A percentile compares a stretch with the other conserved stretches of the same genome.
Conservation (phyloP, 1,139 yeast genomes). For the Yamadazyma diospyri region DNA sequence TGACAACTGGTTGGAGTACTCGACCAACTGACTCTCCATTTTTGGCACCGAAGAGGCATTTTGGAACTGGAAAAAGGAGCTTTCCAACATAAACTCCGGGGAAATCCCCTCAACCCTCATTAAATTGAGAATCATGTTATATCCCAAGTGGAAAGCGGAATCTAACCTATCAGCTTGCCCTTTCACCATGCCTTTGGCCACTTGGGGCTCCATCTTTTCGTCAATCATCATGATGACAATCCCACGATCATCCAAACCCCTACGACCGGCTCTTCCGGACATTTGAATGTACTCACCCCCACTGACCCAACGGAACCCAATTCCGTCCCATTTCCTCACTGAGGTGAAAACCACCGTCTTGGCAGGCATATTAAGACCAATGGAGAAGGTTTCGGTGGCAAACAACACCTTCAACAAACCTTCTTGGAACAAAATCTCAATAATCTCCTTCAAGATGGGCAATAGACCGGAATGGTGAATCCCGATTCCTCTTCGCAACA, state of each 20-base stretch:
- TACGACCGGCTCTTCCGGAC: slow-evolving; percentile 99
- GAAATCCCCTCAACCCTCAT: slow-evolving; percentile 98
- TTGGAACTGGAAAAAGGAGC: slow-evolving; percentile 93
- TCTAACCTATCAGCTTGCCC: slow-evolving; percentile 97
- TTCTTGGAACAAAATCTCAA: slow-evolving; percentile 95
- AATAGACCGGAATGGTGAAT: slow-evolving; percentile 96
- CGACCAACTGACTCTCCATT: slow-evolving; percentile 62
- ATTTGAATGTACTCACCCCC: slow-evolving; percentile 99
- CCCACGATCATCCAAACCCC: slow-evolving; percentile 98
- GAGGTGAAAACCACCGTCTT: slow-evolving; percentile 97
- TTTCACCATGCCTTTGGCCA: slow-evolving; percentile 98
- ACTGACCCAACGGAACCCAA: slow-evolving; percentile 95
- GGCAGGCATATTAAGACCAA: slow-evolving; percentile 98
- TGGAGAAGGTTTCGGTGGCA: slow-evolving; percentile 97
- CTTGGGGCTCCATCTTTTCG: slow-evolving; percentile 98
- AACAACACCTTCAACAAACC: slow-evolving; percentile 90
- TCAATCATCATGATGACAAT: slow-evolving; percentile 99
- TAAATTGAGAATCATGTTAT: slow-evolving; percentile 93
- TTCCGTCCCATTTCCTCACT: slow-evolving; percentile 98
- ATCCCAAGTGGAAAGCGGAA: slow-evolving; percentile 94
- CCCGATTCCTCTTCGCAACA: slow-evolving; percentile 92
- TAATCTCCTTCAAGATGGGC: slow-evolving; percentile 94
- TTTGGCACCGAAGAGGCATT: slow-evolving; percentile 86
- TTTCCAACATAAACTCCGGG: slow-evolving; percentile 94
- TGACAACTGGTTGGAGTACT: slow-evolving; percentile 47